phyloP scores from a whole-genome alignment of 208 protist genomes.

The Giardia duodenalis region DNA sequence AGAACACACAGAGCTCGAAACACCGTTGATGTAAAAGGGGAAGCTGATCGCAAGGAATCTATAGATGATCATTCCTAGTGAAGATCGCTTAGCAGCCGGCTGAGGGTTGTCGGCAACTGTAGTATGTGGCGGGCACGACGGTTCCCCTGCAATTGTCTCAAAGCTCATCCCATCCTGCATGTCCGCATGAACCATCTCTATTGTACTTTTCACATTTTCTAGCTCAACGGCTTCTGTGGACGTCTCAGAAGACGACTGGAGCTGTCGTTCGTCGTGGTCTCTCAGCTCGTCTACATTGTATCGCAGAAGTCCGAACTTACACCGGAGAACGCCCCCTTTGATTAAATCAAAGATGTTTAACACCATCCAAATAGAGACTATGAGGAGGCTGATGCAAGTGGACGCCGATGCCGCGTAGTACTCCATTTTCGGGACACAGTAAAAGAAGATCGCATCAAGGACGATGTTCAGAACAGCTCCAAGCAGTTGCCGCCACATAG shows the following conservation, averaged over 20 bases:
- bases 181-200: neutral
- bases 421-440: neutral
- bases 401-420: neutral
- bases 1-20: neutral
- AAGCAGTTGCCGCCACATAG: neutral
- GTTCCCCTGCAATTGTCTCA: too few species aligned
- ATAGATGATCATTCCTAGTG: neutral
- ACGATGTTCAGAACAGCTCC: neutral
- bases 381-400: neutral
- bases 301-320: neutral
- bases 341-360: neutral
- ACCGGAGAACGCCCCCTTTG: neutral
- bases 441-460: neutral
- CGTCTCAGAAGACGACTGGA: too few species aligned
- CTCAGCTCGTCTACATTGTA: too few species aligned
- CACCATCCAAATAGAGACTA: neutral
- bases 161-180: neutral
- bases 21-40: neutral
- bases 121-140: too few species aligned
- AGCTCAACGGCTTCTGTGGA: too few species aligned
- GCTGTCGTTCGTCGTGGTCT: too few species aligned
- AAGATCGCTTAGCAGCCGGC: neutral
- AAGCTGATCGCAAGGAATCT: neutral
- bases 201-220: too few species aligned
- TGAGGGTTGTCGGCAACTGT: neutral